Evolutionary conservation across 106 monocot genomes (phyloP).

Genomic region (Allium sativum): DNA sequence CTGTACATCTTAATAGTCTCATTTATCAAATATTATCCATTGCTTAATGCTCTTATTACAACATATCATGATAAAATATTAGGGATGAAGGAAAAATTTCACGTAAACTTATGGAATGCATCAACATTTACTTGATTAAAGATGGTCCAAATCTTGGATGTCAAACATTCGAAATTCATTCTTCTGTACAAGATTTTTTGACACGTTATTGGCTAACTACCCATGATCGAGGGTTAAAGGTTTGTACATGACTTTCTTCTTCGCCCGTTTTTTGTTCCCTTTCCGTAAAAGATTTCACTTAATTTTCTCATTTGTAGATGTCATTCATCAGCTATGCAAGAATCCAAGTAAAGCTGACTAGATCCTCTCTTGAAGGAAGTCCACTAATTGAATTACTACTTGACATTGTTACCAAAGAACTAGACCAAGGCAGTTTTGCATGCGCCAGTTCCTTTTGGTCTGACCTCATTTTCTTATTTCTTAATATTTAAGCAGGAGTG

Average conservation of each 20-base stretch:
- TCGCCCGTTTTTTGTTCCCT: not conserved
- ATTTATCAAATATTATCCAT: too few relatives aligned
- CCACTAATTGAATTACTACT: slow-evolving; percentile 45
- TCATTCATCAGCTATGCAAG: slow-evolving; percentile 61
- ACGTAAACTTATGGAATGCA: slow-evolving; percentile 85
- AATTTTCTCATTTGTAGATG: slow-evolving; percentile 30
- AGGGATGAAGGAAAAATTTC: slow-evolving; percentile 89
- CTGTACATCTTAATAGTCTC: too few relatives aligned
- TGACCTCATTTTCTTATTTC: slow-evolving; percentile 8
- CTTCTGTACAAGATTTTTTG: slow-evolving; percentile 53
- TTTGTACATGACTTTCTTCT: not conserved
- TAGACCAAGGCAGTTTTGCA: slow-evolving; percentile 38
- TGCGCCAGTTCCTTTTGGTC: slow-evolving; percentile 30
- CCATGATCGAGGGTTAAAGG: slow-evolving; percentile 74
- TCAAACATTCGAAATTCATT: slow-evolving; percentile 55
- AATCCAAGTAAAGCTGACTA: slow-evolving; percentile 44
- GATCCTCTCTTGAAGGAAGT: slow-evolving; percentile 29
- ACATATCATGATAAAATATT: not conserved
- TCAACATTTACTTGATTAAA: slow-evolving; percentile 71
- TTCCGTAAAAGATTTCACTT: not conserved
- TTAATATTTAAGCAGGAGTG: too few relatives aligned
- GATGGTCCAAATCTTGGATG: slow-evolving; percentile 86
- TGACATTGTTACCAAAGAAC: slow-evolving; percentile 67
- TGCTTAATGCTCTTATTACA: too few relatives aligned
- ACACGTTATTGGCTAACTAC: slow-evolving; percentile 64